These are phyloP conservation scores for Microcyclospora tardicrescens DNA, from an alignment of 2,329 filamentous ascomycete species.

Conservation along the genomic window DNA sequence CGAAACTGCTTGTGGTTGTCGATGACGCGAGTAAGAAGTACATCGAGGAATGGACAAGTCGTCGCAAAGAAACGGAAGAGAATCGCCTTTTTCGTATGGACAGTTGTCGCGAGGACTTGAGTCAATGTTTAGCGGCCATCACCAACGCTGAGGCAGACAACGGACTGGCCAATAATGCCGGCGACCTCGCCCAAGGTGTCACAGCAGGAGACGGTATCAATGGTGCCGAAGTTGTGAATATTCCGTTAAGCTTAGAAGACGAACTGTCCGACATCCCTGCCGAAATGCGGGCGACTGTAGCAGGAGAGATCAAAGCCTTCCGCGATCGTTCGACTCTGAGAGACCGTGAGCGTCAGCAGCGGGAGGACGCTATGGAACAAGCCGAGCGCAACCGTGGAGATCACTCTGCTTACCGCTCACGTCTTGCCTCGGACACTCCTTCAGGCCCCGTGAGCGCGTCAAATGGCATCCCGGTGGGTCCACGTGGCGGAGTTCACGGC, in stretches of 20 bases:
- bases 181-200: constrained; percentile 8
- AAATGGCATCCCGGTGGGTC: constrained; percentile 67
- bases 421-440: constrained; percentile 61
- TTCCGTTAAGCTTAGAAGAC: constrained; percentile 70
- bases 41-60: constrained; percentile 65
- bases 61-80: constrained; percentile 49
- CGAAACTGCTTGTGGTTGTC: constrained; percentile 43
- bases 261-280: constrained; percentile 90
- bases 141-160: constrained; percentile 46
- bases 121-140: constrained; percentile 55
- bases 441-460: constrained; percentile 49
- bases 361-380: constrained; percentile 87
- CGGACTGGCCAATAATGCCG: constrained; percentile 6
- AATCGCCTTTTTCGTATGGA: constrained; percentile 56
- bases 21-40: constrained; percentile 76
- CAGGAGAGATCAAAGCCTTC: constrained; percentile 87
- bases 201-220: constrained; percentile 10
- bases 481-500: constrained; percentile 55
- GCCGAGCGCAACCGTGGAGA: constrained; percentile 65
- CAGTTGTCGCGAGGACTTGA: constrained; percentile 53
- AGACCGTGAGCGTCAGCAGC: constrained; percentile 73
- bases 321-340: constrained; percentile 78
- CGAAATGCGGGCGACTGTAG: constrained; percentile 91
- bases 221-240: constrained; percentile 71
- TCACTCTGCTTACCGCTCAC: constrained; percentile 43